Base-by-base conservation (phyloP, 108 stramenopile species). In the Poteriospumella lacustris region DNA sequence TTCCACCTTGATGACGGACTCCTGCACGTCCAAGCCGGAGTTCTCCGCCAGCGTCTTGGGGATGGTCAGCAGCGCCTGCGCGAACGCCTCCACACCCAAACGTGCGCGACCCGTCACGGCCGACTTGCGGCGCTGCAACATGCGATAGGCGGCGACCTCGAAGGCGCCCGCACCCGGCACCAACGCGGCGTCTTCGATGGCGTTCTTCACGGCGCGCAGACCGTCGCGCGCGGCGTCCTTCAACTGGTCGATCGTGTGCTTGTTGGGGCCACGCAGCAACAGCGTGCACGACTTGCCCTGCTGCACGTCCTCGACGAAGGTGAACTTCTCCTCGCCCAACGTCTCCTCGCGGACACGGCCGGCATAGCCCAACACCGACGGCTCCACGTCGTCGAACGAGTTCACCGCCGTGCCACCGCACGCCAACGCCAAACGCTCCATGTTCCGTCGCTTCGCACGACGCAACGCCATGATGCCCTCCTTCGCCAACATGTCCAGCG, bases 211-310 rank as follows among this genome's bases (percentile, higher is more conserved):
- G 24, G 96, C 93, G 31, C 98, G 83, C 31, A 99, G 86, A 31
- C 98, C 98, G 88, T 99, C 98, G 68, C 96, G 89, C 38, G 96
- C 88, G 0, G 95, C 96, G 87, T 99, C 98, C 85, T 99, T 96
- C 76, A 97, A 91, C 83, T 97, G 97, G 68, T 88, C 92, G 82
- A 96, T 95, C 41, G 96, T 93, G 84, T 97, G 94, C 43, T 88
- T 88, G 88, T 99, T 99, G 59, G 96, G 96, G 44, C 98, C 98
- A 83, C 95, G 95, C 76, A 99, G 78, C 39, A 99, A 86, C 58
- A 99, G 76, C 38, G 98, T 95, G 87, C 96, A 96, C 36, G 91
- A 91, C 75, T 93, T 87, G 70, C 96, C 90, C 79, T 88, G 86
- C 31, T 85, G 80, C 77, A 96, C 96, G 79, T 95, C 96, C 85